Conservation (phyloP, 306 rosid species). For the Rubus parviflorus region DNA sequence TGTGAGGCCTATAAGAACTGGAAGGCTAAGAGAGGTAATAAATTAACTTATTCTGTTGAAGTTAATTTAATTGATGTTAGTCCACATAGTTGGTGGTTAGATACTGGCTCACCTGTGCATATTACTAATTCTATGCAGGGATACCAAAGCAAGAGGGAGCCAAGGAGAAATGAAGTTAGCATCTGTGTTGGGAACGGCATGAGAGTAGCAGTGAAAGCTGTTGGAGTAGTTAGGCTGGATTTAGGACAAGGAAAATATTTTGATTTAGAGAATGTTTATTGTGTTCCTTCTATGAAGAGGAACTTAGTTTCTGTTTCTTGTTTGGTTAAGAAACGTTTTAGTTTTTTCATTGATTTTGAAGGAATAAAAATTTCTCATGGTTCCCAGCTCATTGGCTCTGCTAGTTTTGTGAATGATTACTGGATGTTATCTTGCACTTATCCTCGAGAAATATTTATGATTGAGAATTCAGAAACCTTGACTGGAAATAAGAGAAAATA, state of each 20-base stretch:
- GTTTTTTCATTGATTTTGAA: background rate
- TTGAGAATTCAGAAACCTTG: background rate
- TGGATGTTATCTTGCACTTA: background rate
- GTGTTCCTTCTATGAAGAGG: background rate
- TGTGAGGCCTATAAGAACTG: background rate
- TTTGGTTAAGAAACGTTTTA: background rate
- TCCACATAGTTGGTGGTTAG: slow-evolving; percentile 6
- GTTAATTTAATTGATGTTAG: background rate
- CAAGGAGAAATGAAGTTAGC: background rate
- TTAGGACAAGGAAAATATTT: background rate
- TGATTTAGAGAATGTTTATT: background rate
- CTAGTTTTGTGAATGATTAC: too few relatives aligned
- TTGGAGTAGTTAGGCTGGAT: background rate
- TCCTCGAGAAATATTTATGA: background rate
- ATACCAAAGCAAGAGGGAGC: background rate
- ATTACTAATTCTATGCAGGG: background rate
- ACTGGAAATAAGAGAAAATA: background rate
- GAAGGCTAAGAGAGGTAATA: background rate
- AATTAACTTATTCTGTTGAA: background rate
- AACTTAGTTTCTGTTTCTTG: background rate
- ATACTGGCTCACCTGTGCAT: background rate
- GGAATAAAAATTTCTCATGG: background rate
- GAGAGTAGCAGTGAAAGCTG: background rate
- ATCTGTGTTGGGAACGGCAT: background rate
- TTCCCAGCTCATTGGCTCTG: background rate